A percentile compares a stretch with the other conserved stretches of the same genome.
Conservation (phyloP, 208 protist species). For the Wallacemonas sp. region DNA sequence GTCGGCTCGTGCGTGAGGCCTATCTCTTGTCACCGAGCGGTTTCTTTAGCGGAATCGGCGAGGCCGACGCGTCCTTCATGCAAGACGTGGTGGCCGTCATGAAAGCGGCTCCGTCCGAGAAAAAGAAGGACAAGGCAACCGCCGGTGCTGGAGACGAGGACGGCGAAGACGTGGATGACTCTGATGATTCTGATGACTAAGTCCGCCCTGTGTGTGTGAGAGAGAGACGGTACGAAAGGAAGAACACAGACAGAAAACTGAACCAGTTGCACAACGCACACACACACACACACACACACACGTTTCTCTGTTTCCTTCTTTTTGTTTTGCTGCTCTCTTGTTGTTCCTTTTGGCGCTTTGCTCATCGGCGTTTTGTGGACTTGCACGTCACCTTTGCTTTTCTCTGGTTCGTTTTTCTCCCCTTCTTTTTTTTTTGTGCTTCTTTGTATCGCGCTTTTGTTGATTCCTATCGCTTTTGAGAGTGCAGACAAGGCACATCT, state of each 20-base stretch:
- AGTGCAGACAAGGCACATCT: no score
- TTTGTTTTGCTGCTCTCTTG: neutral
- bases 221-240: neutral
- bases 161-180: neutral
- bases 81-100: conserved; percentile 17
- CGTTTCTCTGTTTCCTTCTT: neutral
- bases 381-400: neutral
- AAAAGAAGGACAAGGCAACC: neutral
- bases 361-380: no score
- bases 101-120: neutral
- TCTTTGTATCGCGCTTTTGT: no score
- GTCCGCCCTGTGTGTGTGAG: neutral
- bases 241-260: no score
- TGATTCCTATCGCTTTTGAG: no score
- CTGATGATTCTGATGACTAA: neutral
- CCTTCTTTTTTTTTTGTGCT: no score
- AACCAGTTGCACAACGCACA: no score
- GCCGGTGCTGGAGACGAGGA: neutral
- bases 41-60: conserved; percentile 41
- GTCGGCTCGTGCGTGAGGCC: conserved; percentile 52
- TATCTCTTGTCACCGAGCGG: conserved; percentile 51
- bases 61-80: conserved; percentile 5
- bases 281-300: neutral
- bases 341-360: no score
- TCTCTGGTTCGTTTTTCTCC: neutral